A percentile compares a stretch with the other conserved stretches of the same genome.
Evolutionary conservation across 192 early-diverging fungal species (phyloP).

Genomic region (Coemansia sp.): DNA sequence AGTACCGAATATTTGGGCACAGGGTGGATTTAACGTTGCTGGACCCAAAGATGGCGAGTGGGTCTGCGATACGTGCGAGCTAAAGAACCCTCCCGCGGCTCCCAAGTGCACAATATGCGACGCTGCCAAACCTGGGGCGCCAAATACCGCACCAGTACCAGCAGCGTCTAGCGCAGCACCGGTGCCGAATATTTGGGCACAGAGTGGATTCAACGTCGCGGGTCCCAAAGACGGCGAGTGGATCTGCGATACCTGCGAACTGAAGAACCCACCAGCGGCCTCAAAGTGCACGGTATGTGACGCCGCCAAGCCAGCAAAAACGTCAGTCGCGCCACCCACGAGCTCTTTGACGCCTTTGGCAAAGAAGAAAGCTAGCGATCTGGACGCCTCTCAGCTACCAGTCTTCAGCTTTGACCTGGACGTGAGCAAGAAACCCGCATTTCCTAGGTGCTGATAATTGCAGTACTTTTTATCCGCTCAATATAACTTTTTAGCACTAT

Average conservation of each 20-base stretch:
- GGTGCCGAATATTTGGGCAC: not conserved
- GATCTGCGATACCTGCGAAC: slow-evolving; percentile 16
- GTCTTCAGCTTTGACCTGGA: slow-evolving; percentile 37
- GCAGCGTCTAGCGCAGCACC: not conserved
- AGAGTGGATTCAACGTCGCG: not conserved
- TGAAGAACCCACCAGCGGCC: slow-evolving; percentile 10
- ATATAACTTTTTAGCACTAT: slow-evolving; percentile 4
- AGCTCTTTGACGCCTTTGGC: not conserved
- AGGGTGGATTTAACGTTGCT: not conserved
- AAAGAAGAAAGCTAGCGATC: slow-evolving; percentile 15
- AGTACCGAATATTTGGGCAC: slow-evolving; percentile 1
- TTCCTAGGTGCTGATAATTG: not conserved
- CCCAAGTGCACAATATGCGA: slow-evolving; percentile 15
- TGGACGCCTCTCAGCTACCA: slow-evolving; percentile 23
- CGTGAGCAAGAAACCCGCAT: slow-evolving; percentile 14
- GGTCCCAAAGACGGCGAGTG: slow-evolving; percentile 15
- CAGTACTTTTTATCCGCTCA: not conserved
- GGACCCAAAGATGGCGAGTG: slow-evolving; percentile 16
- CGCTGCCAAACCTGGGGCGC: not conserved
- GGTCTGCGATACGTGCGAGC: slow-evolving; percentile 17
- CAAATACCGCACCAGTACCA: not conserved
- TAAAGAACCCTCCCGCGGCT: slow-evolving; percentile 10
- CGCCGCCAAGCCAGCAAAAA: not conserved
- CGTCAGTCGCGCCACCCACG: not conserved
- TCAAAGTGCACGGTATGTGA: slow-evolving; percentile 13